Evolutionary conservation across 805 yeast genomes (phyloP).

Genomic region (Torulaspora franciscae): DNA sequence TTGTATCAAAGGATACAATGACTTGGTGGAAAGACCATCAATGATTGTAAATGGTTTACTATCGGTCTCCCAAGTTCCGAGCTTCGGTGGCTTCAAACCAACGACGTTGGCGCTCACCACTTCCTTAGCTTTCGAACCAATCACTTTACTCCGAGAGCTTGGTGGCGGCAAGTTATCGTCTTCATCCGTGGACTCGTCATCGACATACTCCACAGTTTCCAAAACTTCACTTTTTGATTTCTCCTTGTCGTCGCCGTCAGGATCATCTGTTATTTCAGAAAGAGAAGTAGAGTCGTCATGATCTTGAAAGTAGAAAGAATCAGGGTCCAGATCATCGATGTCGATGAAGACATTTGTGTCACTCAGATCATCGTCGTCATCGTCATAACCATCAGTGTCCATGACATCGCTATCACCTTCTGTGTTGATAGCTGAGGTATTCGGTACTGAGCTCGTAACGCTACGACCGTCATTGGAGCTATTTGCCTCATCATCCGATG

Average conservation of each 20-base stretch:
- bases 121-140: conserved; percentile 83
- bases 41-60: conserved; percentile 87
- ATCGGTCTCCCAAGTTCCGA: conserved; percentile 88
- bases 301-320: conserved; percentile 35
- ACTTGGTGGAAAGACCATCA: conserved; percentile 88
- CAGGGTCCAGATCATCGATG: conserved; percentile 38
- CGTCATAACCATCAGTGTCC: conserved; percentile 17
- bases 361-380: conserved; percentile 39
- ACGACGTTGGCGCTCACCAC: conserved; percentile 82
- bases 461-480: conserved; percentile 39
- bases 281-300: conserved; percentile 25
- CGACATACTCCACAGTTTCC: conserved; percentile 40
- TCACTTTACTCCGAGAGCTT: conserved; percentile 46
- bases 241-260: conserved; percentile 7
- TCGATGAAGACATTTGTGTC: conserved; percentile 38
- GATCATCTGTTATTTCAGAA: conserved; percentile 38
- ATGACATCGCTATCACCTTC: conserved; percentile 12
- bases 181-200: conserved; percentile 93
- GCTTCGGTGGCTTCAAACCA: conserved; percentile 82
- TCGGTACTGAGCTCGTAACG: conserved; percentile 9
- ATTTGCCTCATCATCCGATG: conserved; percentile 37
- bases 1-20: conserved; percentile 52
- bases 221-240: conserved; percentile 28
- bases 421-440: conserved; percentile 16
- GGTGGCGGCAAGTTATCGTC: conserved; percentile 78